Conservation (phyloP, 2,329 filamentous ascomycete genomes). For the Cladosporium sp. region DNA sequence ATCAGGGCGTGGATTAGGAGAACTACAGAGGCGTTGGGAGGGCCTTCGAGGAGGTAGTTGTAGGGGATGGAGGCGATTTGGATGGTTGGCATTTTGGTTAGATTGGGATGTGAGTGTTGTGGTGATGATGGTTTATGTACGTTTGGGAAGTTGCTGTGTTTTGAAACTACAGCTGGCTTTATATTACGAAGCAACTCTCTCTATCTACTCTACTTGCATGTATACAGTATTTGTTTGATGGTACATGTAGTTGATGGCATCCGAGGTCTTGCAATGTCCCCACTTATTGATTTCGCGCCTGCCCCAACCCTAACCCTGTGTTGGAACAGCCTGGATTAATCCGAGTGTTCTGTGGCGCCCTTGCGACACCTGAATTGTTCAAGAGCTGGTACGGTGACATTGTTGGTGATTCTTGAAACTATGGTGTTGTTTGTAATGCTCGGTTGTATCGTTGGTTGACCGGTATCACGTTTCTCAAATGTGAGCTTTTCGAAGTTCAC, state of each 20-base stretch:
- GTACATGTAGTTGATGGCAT: not conserved
- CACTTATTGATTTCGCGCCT: not conserved
- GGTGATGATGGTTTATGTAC: not conserved
- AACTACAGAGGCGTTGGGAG: conserved; percentile 21
- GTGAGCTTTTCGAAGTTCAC: not conserved
- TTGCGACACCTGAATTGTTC: not conserved
- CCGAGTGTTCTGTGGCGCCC: not conserved
- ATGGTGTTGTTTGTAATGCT: not conserved
- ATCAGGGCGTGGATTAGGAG: conserved; percentile 34
- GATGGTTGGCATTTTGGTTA: conserved; percentile 16
- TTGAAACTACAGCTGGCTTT: no score
- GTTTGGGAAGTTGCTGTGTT: not conserved
- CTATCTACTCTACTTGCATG: not conserved
- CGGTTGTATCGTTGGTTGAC: not conserved
- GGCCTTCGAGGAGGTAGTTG: conserved; percentile 28
- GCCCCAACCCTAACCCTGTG: not conserved
- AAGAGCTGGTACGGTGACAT: not conserved
- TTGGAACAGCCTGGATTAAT: not conserved
- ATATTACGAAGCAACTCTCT: no score
- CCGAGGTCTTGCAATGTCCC: not conserved
- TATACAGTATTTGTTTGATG: not conserved
- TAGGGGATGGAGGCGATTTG: conserved; percentile 30
- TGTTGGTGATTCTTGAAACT: fast-evolving
- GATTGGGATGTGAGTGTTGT: not conserved
- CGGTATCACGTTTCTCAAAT: not conserved